Base-by-base conservation (phyloP, 2,329 filamentous ascomycete species). In the Calcarisporium arbuscula region DNA sequence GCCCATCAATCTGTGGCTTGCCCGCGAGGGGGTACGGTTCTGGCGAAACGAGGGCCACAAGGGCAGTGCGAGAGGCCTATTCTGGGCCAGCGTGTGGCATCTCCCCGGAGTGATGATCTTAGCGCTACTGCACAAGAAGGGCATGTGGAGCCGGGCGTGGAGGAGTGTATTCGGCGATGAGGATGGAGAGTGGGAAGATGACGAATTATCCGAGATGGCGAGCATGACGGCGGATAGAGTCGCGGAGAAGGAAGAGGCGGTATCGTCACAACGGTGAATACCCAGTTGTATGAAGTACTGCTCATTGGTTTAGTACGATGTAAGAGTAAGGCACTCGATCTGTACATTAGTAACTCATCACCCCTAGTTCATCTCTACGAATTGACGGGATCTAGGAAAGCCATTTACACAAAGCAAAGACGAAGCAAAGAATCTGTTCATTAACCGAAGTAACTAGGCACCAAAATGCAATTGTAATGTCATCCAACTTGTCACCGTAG, bases 61-160 rank as follows among this genome's bases (percentile, higher is more conserved):
- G 48, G 89, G 89, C 3, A 86, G 76, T 14, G 89, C 92, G 3
- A 74, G 87, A 36, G 81, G 82, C 0, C 60, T 98, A 34, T 98
- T 98, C 60, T 98, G 92, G 92, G 89, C 92, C 2, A 95, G 87
- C 57, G 87, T 98, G 8, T 96, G 90, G 92, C 89, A 95, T 63
- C 60, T 98, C 30, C 92, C 92, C 0, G 83, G 82, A 18, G 73
- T 96, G 27, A 78, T 98, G 70, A 87, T 95, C 30, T 67, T 95
- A 41, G 90, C 88, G 4, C 81, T 96, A 60, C 75, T 84, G 36
- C 86, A 94, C 61, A 98, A 98, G 73, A 94, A 88, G 64, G 90
- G 89, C 0, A 72, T 95, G 61, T 92, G 86, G 87, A 74, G 79
- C 44, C 73, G 88, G 12, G 76, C 90, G n/a, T 90, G 83, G 79